Conservation (phyloP, 2,329 filamentous ascomycete genomes). For the Trichoderma sp. region DNA sequence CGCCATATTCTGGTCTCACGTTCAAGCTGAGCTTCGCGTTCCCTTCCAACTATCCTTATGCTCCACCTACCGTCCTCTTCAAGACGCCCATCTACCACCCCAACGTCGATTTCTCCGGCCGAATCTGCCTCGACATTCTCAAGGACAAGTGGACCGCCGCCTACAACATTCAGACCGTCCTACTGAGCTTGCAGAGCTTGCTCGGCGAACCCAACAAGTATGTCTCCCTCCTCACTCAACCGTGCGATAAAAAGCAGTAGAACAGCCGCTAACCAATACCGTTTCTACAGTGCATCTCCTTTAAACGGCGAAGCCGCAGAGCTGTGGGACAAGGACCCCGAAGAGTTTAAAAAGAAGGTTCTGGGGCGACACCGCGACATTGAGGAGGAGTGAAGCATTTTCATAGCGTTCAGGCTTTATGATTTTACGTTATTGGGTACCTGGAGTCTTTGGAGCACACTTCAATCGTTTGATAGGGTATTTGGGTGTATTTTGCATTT, state of each 20-base stretch:
- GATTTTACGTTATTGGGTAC: slow-evolving; percentile 38
- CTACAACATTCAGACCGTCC: slow-evolving; percentile 92
- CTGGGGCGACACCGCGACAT: slow-evolving; percentile 63
- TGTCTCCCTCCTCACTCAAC: slow-evolving; percentile 40
- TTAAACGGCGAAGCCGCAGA: slow-evolving; percentile 95
- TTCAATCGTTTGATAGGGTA: slow-evolving; percentile 36
- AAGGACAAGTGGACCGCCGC: slow-evolving; percentile 99
- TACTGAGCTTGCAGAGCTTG: slow-evolving; percentile 91
- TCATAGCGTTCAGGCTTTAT: slow-evolving; percentile 17
- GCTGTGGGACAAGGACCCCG: slow-evolving; percentile 86
- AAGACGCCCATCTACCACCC: slow-evolving; percentile 99
- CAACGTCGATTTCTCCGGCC: slow-evolving; percentile 94
- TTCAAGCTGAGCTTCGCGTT: slow-evolving; percentile 94
- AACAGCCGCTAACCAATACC: slow-evolving; percentile 27
- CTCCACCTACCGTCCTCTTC: slow-evolving; percentile 88
- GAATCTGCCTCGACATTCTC: slow-evolving; percentile 96
- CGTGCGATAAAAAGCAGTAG: background rate
- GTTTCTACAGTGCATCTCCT: slow-evolving; percentile 71
- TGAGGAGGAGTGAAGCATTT: slow-evolving; percentile 54
- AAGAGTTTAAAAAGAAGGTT: slow-evolving; percentile 82
- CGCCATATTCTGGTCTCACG: slow-evolving; percentile 82
- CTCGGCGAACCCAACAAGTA: slow-evolving; percentile 98
- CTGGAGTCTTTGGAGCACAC: slow-evolving; percentile 45
- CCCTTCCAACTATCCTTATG: slow-evolving; percentile 90
- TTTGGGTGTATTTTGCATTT: slow-evolving; percentile 38